Evolutionary conservation across 208 protist genomes (phyloP).

Genomic region (Endotrypanum monterogeii): DNA sequence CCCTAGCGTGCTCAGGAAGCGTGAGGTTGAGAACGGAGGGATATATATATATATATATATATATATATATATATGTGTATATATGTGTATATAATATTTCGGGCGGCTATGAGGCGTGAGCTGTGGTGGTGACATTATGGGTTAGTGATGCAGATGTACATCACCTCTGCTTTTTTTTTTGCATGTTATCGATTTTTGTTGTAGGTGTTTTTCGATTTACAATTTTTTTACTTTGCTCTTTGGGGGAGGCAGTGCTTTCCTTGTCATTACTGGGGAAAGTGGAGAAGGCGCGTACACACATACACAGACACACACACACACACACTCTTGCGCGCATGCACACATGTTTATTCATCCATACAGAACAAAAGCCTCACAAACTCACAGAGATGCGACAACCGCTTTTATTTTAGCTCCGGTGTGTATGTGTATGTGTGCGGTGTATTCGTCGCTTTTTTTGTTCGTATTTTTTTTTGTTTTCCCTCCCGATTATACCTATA

Average conservation of each 20-base stretch:
- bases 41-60: background rate
- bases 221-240: too few species aligned
- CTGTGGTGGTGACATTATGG: too few species aligned
- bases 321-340: too few species aligned
- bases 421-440: background rate
- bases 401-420: background rate
- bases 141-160: too few species aligned
- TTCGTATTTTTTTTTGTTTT: background rate
- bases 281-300: background rate
- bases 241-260: too few species aligned
- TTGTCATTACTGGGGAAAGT: too few species aligned
- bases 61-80: background rate
- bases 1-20: background rate
- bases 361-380: constrained; percentile 14
- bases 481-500: background rate
- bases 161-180: too few species aligned
- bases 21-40: background rate
- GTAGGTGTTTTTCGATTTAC: too few species aligned
- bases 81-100: too few species aligned
- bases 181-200: too few species aligned
- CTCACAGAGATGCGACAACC: constrained; percentile 8
- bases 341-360: background rate
- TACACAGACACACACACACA: background rate
- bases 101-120: too few species aligned
- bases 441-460: background rate